Base-by-base conservation (phyloP, 768 basidiomycete genomes). In the Dentipellis fragilis region DNA sequence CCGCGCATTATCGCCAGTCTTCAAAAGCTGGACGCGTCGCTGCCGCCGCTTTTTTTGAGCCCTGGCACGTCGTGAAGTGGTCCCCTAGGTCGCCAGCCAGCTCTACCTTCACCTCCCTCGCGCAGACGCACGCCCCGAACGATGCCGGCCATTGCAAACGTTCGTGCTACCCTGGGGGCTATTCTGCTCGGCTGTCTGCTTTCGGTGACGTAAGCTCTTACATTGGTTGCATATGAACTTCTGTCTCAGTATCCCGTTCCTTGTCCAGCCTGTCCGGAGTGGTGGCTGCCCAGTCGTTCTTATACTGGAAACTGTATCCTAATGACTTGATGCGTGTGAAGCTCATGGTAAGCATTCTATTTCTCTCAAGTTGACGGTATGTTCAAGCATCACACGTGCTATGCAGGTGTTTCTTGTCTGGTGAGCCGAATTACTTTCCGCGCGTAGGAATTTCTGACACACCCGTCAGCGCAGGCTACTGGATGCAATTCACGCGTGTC, bases 251-350 rank as follows among this genome's bases (percentile, higher is more conserved):
- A 6, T 38, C 52, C 39, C 52, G 21, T 11, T 6, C 16, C 16
- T 23, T n/a, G 8, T 2, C n/a, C 37, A 62, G 60, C 10, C 59
- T 62, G 21, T 59, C 60, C 10, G 60, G 60, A 5, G 49, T 60
- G 4, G 56, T 60, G 2, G 51, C 53, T 5, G 36, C 49, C 7
- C 60, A 59, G 36, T 38, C 40, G 4, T 57, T 56, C 51, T 45
- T 62, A 3, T 62, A 62, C 22, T 59, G 45, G 22, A 49, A 58
- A 29, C 3, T 60, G 21, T 62, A 62, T 36, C 54, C 45, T 11
- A 8, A 12, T 0, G 60, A 62, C 36, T 42, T 21, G 10, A 0
- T 14, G 22, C 8, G 22, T 6, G 49, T 53, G 50, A 59, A 60
- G 34, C 2, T 51, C 36, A 54, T 57, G 42, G 60, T 62, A 23